Evolutionary conservation across 345 rosid genomes (phyloP), one percentile per base, ranked within the genome.

Genomic region (Pugionium dolabratum): DNA sequence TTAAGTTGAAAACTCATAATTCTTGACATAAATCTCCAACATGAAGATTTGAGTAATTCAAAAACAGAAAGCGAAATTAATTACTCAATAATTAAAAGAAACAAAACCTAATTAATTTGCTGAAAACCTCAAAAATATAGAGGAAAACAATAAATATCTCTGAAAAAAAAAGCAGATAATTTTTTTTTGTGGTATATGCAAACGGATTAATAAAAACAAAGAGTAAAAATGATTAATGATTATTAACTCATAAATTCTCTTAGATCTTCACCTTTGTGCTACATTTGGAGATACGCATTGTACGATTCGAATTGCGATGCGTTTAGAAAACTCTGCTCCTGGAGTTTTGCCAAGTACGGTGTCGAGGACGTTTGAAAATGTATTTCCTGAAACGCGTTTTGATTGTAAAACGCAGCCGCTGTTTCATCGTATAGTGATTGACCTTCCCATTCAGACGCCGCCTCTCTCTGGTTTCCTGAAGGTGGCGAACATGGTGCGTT

Each of bases 241-340:
- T 28, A 29, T 57, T 64, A 64, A 65, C 70, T 64, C 53, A 33
- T 49, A 29, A 59, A 27, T 31, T 66, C 63, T 36, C 67, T 46
- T 44, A 66, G 56, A 73, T 66, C 74, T 55, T 36, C 59, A 68
- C 59, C 55, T 34, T 46, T 66, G 66, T 69, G 66, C 78, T 75
- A 70, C 79, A 75, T 75, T 69, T 69, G 75, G 71, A 75, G 75
- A 75, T 54, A 75, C 44, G 75, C 66, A 68, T 75, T 70, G 78
- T 76, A 81, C 49, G 84, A 58, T 62, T 76, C 84, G 44, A 86
- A 77, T 34, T 84, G 90, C 69, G 87, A 79, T 75, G 76, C 91
- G 67, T 77, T 52, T 6, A 81, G 81, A 71, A 85, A 72, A 79
- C 75, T 75, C 67, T 85, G 94, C 56, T 84, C 96, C 36, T 83